Percentiles rank a stretch among this genome's conserved stretches.
These are phyloP conservation scores for Hypoxylon crocopeplum DNA, from an alignment of 495 filamentous ascomycete species.

Conservation along the genomic window DNA sequence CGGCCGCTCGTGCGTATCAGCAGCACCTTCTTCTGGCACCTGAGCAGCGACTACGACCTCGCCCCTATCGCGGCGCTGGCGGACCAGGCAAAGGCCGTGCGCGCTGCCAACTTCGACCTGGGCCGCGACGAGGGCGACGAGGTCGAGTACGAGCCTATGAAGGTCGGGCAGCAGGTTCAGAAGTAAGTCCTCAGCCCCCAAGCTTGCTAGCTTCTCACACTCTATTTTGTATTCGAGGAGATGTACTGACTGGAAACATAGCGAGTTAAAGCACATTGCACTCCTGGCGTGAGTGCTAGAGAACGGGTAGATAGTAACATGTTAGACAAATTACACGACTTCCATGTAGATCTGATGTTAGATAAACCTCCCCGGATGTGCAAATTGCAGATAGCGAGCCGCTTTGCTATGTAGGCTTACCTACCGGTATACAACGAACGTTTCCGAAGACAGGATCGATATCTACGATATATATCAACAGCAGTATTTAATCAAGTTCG, in stretches of 20 bases:
- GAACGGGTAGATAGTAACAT: too few relatives aligned
- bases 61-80: conserved; percentile 49
- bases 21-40: conserved; percentile 60
- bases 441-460: too few relatives aligned
- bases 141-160: conserved; percentile 49
- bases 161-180: conserved; percentile 57
- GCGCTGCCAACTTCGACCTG: conserved; percentile 49
- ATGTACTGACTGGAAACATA: conserved; percentile 8
- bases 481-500: too few relatives aligned
- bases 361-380: too few relatives aligned
- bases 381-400: too few relatives aligned
- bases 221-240: not conserved
- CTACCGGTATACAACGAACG: too few relatives aligned
- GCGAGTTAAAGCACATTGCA: conserved; percentile 38
- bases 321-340: too few relatives aligned
- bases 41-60: conserved; percentile 55
- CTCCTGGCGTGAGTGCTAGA: conserved; percentile 18
- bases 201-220: not conserved
- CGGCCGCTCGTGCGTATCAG: conserved; percentile 55
- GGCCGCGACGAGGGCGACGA: conserved; percentile 56
- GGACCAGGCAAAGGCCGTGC: conserved; percentile 43
- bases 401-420: too few relatives aligned
- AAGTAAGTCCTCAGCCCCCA: conserved; percentile 39
- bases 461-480: too few relatives aligned
- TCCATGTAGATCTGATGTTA: too few relatives aligned